Conservation (phyloP, 2,329 filamentous ascomycete genomes). For the Exophiala mesophila region DNA sequence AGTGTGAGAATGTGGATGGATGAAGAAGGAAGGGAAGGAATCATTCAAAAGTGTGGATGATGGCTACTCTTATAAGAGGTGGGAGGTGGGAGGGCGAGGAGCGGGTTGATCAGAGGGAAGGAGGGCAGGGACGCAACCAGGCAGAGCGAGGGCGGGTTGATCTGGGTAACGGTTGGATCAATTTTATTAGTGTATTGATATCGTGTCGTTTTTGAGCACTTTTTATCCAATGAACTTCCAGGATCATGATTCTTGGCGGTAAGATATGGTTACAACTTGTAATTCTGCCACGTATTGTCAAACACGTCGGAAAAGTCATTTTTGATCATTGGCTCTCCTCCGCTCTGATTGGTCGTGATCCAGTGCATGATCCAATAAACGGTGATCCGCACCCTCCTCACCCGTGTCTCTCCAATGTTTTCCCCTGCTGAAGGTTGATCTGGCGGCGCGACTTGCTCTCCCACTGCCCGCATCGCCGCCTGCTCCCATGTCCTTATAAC, state of each 20-base stretch:
- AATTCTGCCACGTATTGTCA: slow-evolving; percentile 20
- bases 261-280: slow-evolving; percentile 17
- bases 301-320: slow-evolving; percentile 26
- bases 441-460: slow-evolving; percentile 32
- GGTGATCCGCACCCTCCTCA: slow-evolving; percentile 2
- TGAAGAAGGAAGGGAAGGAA: slow-evolving; percentile 30
- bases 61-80: slow-evolving; percentile 43
- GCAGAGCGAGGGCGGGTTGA: slow-evolving; percentile 15
- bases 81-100: slow-evolving; percentile 32
- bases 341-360: slow-evolving; percentile 26
- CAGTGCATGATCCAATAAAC: slow-evolving; percentile 15
- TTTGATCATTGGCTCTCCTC: slow-evolving; percentile 20
- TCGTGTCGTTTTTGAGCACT: slow-evolving; percentile 22
- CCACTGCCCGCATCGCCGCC: slow-evolving; percentile 40
- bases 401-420: slow-evolving; percentile 6
- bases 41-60: slow-evolving; percentile 37
- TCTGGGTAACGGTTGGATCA: slow-evolving; percentile 22
- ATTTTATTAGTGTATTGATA: slow-evolving; percentile 22
- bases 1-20: slow-evolving; percentile 33
- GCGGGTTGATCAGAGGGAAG: slow-evolving; percentile 41
- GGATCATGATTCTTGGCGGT: slow-evolving; percentile 21
- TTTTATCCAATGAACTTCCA: slow-evolving; percentile 20
- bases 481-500: slow-evolving; percentile 40
- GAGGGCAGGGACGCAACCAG: slow-evolving; percentile 9
- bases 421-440: slow-evolving; percentile 43